Percentiles rank a stretch among this genome's conserved stretches.
These are phyloP conservation scores for Leccinellum albellum DNA, from an alignment of 768 basidiomycete genomes.

Conservation along the genomic window DNA sequence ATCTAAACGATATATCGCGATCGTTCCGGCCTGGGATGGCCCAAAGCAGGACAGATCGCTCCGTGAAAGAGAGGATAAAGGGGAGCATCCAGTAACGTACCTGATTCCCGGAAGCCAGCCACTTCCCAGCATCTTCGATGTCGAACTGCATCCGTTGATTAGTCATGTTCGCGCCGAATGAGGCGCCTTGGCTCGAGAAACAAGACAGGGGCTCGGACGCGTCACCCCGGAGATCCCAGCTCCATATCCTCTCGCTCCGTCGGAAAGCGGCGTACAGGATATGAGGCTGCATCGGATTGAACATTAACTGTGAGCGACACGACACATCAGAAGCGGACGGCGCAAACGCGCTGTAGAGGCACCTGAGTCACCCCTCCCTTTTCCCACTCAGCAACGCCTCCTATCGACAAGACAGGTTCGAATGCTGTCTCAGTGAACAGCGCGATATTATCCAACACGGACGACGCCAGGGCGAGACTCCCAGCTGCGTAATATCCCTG, in stretches of 20 bases:
- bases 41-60: neutral
- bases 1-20: conserved; percentile 56
- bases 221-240: conserved; percentile 77
- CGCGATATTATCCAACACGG: conserved; percentile 51
- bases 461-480: conserved; percentile 51
- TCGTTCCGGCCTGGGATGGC: conserved; percentile 47
- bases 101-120: conserved; percentile 65
- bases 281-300: conserved; percentile 69
- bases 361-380: conserved; percentile 49
- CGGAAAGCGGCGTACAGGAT: conserved; percentile 79
- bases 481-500: conserved; percentile 79
- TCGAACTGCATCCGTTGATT: conserved; percentile 84
- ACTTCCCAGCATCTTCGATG: conserved; percentile 62
- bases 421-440: conserved; percentile 61
- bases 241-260: conserved; percentile 51
- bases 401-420: conserved; percentile 59
- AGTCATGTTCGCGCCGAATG: conserved; percentile 38
- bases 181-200: too few species aligned
- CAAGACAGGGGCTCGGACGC: conserved; percentile 39
- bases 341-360: neutral
- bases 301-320: conserved; percentile 51
- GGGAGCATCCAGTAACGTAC: conserved; percentile 35
- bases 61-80: neutral
- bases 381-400: conserved; percentile 43
- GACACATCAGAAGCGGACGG: neutral